Conservation (phyloP, 2,329 filamentous ascomycete genomes). For the Sporothrix sp. region DNA sequence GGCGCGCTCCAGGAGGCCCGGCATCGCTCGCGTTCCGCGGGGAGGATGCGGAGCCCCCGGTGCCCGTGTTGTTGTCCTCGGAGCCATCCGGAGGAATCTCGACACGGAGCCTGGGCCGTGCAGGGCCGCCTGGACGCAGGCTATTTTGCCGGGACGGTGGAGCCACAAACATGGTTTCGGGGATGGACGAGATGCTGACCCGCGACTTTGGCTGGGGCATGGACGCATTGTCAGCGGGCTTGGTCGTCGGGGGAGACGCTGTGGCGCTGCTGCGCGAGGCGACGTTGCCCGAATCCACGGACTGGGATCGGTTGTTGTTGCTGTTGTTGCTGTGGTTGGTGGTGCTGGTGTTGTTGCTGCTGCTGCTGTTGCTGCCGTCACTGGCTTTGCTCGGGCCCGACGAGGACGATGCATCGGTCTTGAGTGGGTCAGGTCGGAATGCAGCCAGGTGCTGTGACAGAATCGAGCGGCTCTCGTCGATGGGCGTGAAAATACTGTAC, state of each 20-base stretch:
- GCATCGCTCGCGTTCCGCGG: constrained; percentile 45
- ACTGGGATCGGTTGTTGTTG: constrained; percentile 45
- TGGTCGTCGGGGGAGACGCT: constrained; percentile 47
- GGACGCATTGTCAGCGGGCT: constrained; percentile 40
- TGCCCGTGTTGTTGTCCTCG: constrained; percentile 56
- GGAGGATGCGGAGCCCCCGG: constrained; percentile 59
- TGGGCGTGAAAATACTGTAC: constrained; percentile 93
- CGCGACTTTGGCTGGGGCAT: constrained; percentile 33
- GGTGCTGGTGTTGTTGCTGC: not conserved
- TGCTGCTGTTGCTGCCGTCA: not conserved
- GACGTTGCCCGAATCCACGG: constrained; percentile 45
- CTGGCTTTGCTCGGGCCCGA: constrained; percentile 2
- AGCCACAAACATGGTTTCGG: constrained; percentile 54
- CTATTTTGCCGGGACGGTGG: constrained; percentile 74
- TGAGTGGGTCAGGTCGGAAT: constrained; percentile 47
- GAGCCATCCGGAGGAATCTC: constrained; percentile 91
- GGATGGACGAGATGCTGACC: constrained; percentile 49
- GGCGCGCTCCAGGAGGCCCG: constrained; percentile 43
- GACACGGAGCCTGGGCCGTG: constrained; percentile 77
- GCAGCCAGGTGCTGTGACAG: constrained; percentile 72
- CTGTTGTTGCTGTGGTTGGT: constrained; percentile 18
- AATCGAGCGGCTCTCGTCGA: constrained; percentile 85
- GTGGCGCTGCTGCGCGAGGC: constrained; percentile 20
- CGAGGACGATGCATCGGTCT: constrained; percentile 25
- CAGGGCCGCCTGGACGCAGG: constrained; percentile 50